Percentiles rank a stretch among this genome's conserved stretches.
Conservation (phyloP, 2,329 filamentous ascomycete genomes). For the Verticillium tricorpus region DNA sequence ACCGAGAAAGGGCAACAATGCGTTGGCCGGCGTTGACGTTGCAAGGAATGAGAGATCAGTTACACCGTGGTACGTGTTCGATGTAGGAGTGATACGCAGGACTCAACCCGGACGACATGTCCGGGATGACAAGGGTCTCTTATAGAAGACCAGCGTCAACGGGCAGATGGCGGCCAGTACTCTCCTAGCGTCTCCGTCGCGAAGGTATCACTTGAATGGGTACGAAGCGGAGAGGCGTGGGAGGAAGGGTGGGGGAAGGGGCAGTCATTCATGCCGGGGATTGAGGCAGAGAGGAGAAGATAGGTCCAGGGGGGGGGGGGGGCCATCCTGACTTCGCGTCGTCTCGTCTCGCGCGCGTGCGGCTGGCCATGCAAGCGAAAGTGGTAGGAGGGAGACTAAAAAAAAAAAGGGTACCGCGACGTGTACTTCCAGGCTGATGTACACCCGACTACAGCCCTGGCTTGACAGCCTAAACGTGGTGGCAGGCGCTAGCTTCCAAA, state of each 20-base stretch:
- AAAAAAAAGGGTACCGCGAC: background rate
- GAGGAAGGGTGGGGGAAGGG: constrained; percentile 5
- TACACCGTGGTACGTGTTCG: background rate
- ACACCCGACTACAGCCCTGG: background rate
- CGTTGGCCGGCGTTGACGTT: background rate
- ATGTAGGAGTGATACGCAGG: background rate
- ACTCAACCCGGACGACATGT: background rate
- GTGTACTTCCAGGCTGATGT: background rate
- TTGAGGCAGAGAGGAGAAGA: background rate
- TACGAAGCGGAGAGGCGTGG: constrained; percentile 2
- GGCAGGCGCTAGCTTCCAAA: background rate
- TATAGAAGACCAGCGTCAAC: constrained; percentile 1
- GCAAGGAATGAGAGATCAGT: background rate
- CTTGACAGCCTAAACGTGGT: background rate
- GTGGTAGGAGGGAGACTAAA: background rate
- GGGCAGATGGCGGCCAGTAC: background rate
- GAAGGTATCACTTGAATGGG: constrained; percentile 1
- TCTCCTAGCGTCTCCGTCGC: background rate
- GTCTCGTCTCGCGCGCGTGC: background rate
- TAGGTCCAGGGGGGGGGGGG: background rate
- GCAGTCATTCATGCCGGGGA: background rate
- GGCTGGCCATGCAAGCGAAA: background rate
- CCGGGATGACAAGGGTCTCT: constrained; percentile 1
- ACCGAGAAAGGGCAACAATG: background rate
- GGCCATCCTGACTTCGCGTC: background rate